Conservation (phyloP, 352 stramenopile species). For the Nothophytophthora sp. region DNA sequence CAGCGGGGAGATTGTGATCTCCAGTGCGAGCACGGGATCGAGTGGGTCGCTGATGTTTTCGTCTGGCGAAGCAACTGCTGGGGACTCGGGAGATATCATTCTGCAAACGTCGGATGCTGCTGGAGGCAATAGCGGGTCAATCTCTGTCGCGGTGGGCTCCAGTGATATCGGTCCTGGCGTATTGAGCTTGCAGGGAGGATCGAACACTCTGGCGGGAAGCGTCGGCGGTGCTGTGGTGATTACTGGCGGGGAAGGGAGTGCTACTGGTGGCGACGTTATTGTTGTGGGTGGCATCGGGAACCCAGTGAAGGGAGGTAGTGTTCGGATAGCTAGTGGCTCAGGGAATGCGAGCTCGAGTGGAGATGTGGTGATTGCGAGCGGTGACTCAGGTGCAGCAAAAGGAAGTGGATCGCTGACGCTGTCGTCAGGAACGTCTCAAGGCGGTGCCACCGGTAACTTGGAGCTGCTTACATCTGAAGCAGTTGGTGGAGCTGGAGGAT, state of each 20-base stretch:
- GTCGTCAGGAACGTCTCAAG: conserved; percentile 20
- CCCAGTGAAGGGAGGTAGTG: conserved; percentile 21
- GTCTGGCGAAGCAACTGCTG: conserved; percentile 14
- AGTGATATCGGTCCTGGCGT: conserved; percentile 6
- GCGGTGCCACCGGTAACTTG: conserved; percentile 24
- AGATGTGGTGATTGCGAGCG: conserved; percentile 24
- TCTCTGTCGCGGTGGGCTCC: conserved; percentile 17
- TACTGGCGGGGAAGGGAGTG: conserved; percentile 9
- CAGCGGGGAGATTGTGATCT: conserved; percentile 10
- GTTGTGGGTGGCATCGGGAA: conserved; percentile 17
- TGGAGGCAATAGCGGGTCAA: conserved; percentile 17
- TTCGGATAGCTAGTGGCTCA: conserved; percentile 27
- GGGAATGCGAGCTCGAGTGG: conserved; percentile 25
- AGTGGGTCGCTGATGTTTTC: conserved; percentile 23
- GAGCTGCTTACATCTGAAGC: conserved; percentile 20
- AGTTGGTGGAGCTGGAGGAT: conserved; percentile 14
- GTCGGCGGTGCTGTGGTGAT: conserved; percentile 17
- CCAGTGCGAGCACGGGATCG: conserved; percentile 2
- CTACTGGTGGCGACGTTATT: conserved; percentile 16
- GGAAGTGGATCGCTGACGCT: conserved; percentile 21
- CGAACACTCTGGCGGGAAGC: conserved; percentile 10
- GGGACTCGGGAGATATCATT: conserved; percentile 13
- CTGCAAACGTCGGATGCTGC: conserved; percentile 11
- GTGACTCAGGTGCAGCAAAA: conserved; percentile 8
- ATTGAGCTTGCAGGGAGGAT: conserved; percentile 19